Evolutionary conservation across 1,139 yeast species (phyloP).

Genomic region (Saccharomyces hybrid): DNA sequence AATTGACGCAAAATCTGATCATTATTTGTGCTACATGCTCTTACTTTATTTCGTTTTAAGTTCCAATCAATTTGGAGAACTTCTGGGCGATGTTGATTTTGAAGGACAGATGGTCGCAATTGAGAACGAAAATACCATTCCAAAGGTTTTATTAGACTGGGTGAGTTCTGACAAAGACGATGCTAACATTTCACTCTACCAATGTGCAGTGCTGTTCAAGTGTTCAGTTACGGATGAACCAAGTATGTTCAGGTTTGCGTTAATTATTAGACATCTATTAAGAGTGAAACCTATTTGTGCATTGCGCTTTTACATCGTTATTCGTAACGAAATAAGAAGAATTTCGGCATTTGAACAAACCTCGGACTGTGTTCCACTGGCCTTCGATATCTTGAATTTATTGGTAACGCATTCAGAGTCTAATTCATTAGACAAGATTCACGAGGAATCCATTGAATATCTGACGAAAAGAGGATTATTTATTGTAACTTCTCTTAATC

Average conservation of each 20-base stretch:
- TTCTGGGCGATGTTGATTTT: conserved; percentile 43
- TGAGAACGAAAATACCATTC: conserved; percentile 39
- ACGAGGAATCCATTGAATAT: conserved; percentile 23
- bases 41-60: conserved; percentile 48
- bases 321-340: conserved; percentile 38
- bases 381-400: conserved; percentile 31
- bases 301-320: conserved; percentile 41
- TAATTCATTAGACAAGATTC: conserved; percentile 15
- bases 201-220: conserved; percentile 48
- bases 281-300: conserved; percentile 35
- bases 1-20: conserved; percentile 13
- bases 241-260: conserved; percentile 47
- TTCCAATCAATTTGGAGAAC: conserved; percentile 43
- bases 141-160: conserved; percentile 44
- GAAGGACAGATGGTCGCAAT: conserved; percentile 32
- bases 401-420: conserved; percentile 32
- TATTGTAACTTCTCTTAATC: conserved; percentile 29
- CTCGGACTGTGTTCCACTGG: conserved; percentile 27
- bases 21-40: conserved; percentile 43
- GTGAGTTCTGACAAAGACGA: conserved; percentile 38
- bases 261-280: conserved; percentile 42
- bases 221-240: conserved; percentile 45
- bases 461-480: conserved; percentile 27
- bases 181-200: conserved; percentile 43
- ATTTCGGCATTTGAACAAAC: conserved; percentile 28